A percentile compares a stretch with the other conserved stretches of the same genome.
These are phyloP conservation scores for Yarrowia porcina DNA, from an alignment of 805 yeast species.

Conservation along the genomic window DNA sequence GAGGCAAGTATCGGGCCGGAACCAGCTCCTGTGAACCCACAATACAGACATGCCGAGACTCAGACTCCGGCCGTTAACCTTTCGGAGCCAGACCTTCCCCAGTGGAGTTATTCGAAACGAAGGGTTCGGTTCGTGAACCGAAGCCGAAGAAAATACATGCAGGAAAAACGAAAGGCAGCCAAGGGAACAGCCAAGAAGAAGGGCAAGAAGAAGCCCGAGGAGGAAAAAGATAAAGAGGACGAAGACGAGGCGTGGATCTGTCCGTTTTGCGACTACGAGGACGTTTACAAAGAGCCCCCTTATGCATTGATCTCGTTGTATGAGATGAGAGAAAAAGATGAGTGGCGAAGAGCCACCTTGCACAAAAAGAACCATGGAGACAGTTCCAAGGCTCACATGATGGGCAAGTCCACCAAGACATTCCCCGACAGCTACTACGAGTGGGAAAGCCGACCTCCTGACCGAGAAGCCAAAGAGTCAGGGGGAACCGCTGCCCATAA, in stretches of 20 bases:
- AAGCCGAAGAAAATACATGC: conserved; percentile 1
- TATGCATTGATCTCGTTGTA: not conserved
- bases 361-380: not conserved
- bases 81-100: not conserved
- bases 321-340: not conserved
- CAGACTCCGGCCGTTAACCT: not conserved
- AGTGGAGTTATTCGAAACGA: not conserved
- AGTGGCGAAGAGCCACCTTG: not conserved
- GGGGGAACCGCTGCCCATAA: not conserved
- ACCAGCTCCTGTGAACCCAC: not conserved
- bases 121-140: not conserved
- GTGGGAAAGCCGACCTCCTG: not conserved
- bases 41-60: not conserved
- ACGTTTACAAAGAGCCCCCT: not conserved
- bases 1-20: not conserved
- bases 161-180: not conserved
- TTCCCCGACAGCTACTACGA: not conserved
- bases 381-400: not conserved
- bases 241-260: not conserved
- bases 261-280: conserved; percentile 5
- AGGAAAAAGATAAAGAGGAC: not conserved
- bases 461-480: not conserved
- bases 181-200: not conserved
- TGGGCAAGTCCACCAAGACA: not conserved
- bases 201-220: no score